Evolutionary conservation across 768 basidiomycete species (phyloP).

Genomic region (Trametes cubensis): DNA sequence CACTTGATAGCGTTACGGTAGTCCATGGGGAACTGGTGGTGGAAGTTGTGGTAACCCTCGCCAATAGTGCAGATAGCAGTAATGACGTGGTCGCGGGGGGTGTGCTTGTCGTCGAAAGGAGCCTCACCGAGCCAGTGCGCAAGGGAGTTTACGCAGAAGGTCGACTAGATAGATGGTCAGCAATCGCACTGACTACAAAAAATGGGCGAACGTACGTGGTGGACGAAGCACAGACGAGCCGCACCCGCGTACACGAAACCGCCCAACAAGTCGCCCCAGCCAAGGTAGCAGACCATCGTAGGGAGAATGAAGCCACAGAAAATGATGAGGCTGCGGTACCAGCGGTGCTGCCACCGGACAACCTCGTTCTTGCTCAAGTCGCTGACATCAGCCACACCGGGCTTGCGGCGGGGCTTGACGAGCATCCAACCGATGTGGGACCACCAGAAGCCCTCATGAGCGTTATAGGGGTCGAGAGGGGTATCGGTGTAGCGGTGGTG

Average conservation of each 20-base stretch:
- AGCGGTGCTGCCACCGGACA: slow-evolving; percentile 85
- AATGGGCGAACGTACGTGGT: slow-evolving; percentile 57
- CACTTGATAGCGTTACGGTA: slow-evolving; percentile 95
- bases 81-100: slow-evolving; percentile 85
- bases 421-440: slow-evolving; percentile 95
- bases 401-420: slow-evolving; percentile 84
- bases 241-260: slow-evolving; percentile 87
- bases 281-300: slow-evolving; percentile 72
- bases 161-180: slow-evolving; percentile 58
- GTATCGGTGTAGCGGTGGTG: slow-evolving; percentile 98
- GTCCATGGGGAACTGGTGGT: slow-evolving; percentile 97
- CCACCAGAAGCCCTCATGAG: slow-evolving; percentile 84
- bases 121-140: slow-evolving; percentile 95
- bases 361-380: slow-evolving; percentile 81
- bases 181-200: neutral
- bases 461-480: slow-evolving; percentile 94
- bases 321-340: slow-evolving; percentile 73
- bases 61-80: slow-evolving; percentile 91
- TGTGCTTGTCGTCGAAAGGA: slow-evolving; percentile 94
- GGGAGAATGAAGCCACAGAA: slow-evolving; percentile 74
- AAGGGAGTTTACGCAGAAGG: slow-evolving; percentile 95
- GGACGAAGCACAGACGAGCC: slow-evolving; percentile 79
- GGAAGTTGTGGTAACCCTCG: slow-evolving; percentile 98
- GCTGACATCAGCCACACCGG: slow-evolving; percentile 87
- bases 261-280: slow-evolving; percentile 86